These are phyloP conservation scores for Chiua virens DNA, from an alignment of 768 basidiomycete genomes.

Conservation along the genomic window DNA sequence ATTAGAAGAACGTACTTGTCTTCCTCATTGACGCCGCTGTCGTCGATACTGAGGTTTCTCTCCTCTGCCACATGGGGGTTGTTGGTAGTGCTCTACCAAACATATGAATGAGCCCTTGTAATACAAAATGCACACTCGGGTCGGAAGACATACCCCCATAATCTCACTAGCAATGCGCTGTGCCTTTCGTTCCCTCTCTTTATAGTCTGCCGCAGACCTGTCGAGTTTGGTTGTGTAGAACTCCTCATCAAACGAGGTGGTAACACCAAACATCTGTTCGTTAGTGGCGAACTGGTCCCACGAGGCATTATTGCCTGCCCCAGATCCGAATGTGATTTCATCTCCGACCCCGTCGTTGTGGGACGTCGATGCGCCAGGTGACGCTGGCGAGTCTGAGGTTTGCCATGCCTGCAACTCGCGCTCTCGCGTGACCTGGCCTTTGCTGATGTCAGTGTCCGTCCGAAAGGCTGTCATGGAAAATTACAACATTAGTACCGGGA, in stretches of 20 bases:
- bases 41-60: conserved; percentile 62
- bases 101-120: conserved; percentile 6
- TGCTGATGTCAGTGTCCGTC: conserved; percentile 79
- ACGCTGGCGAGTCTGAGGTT: conserved; percentile 37
- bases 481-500: conserved; percentile 13
- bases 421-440: conserved; percentile 53
- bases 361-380: conserved; percentile 23
- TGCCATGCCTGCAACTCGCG: conserved; percentile 85
- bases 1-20: conserved; percentile 69
- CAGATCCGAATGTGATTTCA: conserved; percentile 68
- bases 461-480: conserved; percentile 58
- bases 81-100: conserved; percentile 51
- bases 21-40: conserved; percentile 85
- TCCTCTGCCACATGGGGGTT: conserved; percentile 94
- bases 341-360: conserved; percentile 44
- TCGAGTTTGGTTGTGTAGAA: conserved; percentile 94
- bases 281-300: conserved; percentile 97
- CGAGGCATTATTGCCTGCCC: conserved; percentile 39
- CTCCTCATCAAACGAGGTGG: conserved; percentile 90
- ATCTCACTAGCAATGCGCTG: conserved; percentile 91
- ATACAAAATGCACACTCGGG: conserved; percentile 1
- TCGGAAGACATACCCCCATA: conserved; percentile 57
- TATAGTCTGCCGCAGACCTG: conserved; percentile 78
- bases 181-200: conserved; percentile 85
- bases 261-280: conserved; percentile 91